Percentiles rank a stretch among this genome's conserved stretches.
phyloP scores from a whole-genome alignment of 176 grass and related monocot genomes.

The Luzula sylvatica region DNA sequence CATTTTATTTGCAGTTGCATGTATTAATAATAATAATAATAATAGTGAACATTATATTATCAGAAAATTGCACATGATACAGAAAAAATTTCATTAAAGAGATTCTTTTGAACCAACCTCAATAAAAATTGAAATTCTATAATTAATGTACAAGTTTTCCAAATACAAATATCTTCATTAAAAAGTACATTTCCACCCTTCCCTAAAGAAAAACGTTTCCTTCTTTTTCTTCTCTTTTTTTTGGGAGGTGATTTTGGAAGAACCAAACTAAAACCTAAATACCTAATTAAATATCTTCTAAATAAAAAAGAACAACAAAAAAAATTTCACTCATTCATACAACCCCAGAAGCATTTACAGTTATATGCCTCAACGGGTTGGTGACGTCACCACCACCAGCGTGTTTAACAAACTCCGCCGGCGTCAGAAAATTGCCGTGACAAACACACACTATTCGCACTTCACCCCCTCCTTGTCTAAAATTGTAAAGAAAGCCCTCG shows the following conservation, averaged over 20 bases:
- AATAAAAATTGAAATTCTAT: no score
- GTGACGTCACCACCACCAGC: slow-evolving; percentile 70
- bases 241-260: no score
- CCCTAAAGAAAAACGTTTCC: no score
- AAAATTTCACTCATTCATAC: neutral
- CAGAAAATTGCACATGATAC: no score
- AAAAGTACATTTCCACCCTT: no score
- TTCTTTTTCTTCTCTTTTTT: slow-evolving; percentile 18
- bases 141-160: no score
- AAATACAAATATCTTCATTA: no score
- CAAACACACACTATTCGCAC: slow-evolving; percentile 93
- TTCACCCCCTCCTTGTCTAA: slow-evolving; percentile 43
- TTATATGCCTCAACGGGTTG: slow-evolving; percentile 77
- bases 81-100: no score
- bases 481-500: slow-evolving; percentile 94
- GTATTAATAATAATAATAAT: no score
- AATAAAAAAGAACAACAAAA: neutral
- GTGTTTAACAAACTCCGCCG: slow-evolving; percentile 76
- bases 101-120: no score
- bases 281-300: slow-evolving; percentile 6
- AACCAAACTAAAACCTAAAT: slow-evolving; percentile 23
- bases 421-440: slow-evolving; percentile 87
- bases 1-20: no score
- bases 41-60: no score
- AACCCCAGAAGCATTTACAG: slow-evolving; percentile 35